These are phyloP conservation scores for Lipomyces sp. DNA, from an alignment of 805 yeast genomes.

Conservation along the genomic window DNA sequence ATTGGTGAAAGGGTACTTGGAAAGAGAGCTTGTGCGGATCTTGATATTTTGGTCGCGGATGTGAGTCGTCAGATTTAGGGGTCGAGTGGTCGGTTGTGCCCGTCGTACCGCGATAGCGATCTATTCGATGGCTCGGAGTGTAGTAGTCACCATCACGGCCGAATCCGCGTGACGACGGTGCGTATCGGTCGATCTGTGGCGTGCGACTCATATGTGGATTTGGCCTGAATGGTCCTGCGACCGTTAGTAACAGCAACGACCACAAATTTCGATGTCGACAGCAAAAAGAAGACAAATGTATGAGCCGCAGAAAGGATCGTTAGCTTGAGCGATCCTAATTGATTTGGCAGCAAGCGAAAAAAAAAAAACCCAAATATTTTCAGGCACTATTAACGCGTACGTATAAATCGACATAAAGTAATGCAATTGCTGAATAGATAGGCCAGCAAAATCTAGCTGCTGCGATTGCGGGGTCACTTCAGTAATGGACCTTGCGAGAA, in stretches of 20 bases:
- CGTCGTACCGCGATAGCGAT: constrained; percentile 10
- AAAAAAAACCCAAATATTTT: background rate
- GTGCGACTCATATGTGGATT: background rate
- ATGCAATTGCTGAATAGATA: background rate
- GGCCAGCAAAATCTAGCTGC: background rate
- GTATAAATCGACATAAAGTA: background rate
- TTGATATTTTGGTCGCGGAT: constrained; percentile 13
- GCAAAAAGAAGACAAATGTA: background rate
- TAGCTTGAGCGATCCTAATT: background rate
- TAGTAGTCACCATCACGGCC: constrained; percentile 24
- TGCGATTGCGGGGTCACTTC: background rate
- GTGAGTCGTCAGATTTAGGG: constrained; percentile 5
- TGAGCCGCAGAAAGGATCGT: background rate
- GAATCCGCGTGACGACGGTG: constrained; percentile 6
- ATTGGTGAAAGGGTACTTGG: constrained; percentile 31
- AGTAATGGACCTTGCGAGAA: background rate
- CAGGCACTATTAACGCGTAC: background rate
- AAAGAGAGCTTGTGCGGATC: constrained; percentile 26
- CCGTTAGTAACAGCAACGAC: background rate
- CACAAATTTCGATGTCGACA: background rate
- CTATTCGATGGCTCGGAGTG: constrained; percentile 13
- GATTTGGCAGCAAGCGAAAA: background rate
- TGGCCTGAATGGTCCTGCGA: background rate
- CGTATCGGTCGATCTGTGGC: constrained; percentile 21
- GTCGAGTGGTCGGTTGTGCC: background rate